These are phyloP conservation scores for Anisodus tanguticus DNA, from an alignment of 257 asterid genomes.

Conservation along the genomic window DNA sequence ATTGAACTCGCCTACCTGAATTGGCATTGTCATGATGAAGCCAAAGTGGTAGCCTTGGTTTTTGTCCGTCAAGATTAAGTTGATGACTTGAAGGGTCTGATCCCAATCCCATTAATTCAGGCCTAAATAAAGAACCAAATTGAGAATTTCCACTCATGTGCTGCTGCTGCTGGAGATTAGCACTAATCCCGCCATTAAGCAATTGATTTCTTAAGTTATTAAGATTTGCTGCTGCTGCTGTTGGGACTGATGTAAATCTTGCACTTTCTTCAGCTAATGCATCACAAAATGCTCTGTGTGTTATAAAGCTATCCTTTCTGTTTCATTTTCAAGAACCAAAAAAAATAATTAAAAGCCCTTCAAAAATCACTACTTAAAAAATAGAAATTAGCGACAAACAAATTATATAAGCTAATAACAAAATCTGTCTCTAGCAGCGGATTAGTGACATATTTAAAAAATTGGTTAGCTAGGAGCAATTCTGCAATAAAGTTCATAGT, in stretches of 20 bases:
- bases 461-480: background rate
- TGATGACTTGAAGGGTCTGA: conserved; percentile 39
- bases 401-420: background rate
- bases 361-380: background rate
- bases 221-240: conserved; percentile 43
- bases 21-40: conserved; percentile 39
- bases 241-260: conserved; percentile 56
- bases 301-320: conserved; percentile 95
- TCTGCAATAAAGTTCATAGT: background rate
- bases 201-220: conserved; percentile 66
- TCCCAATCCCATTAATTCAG: conserved; percentile 41
- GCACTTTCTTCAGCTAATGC: conserved; percentile 84
- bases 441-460: background rate
- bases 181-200: conserved; percentile 37
- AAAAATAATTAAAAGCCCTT: background rate
- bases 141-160: conserved; percentile 39
- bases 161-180: conserved; percentile 36
- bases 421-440: background rate
- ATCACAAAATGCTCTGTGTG: conserved; percentile 92
- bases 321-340: background rate
- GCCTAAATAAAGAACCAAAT: conserved; percentile 44
- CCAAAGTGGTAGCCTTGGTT: conserved; percentile 66
- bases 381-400: background rate
- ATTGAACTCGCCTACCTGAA: background rate
- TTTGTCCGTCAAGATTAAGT: conserved; percentile 48